Percentiles rank a stretch among this genome's conserved stretches.
phyloP scores from a whole-genome alignment of 345 rosid species.

The Mercurialis annua region DNA sequence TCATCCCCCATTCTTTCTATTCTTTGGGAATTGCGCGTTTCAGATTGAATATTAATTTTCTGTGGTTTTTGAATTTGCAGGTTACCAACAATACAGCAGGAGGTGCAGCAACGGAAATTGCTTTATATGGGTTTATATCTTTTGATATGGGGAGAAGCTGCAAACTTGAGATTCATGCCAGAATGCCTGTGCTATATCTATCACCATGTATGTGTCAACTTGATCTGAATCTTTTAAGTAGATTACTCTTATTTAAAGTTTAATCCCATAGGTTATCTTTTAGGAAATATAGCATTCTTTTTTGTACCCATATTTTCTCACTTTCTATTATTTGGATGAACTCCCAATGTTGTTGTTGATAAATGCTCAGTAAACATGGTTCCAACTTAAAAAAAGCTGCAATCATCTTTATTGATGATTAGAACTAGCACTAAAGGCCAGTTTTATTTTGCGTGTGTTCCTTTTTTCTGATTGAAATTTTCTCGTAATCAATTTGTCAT shows the following conservation, averaged over 20 bases:
- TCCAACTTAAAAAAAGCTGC: not conserved
- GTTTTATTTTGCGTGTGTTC: not conserved
- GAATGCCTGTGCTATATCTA: slow-evolving; percentile 98
- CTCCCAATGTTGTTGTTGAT: not conserved
- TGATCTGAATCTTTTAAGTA: not conserved
- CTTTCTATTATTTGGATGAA: not conserved
- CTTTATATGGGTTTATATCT: slow-evolving; percentile 95
- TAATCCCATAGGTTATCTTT: not conserved
- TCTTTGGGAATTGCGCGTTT: not conserved
- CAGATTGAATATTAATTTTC: not conserved
- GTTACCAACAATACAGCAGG: slow-evolving; percentile 99
- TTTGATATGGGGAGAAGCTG: slow-evolving; percentile 99
- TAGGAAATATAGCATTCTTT: not conserved
- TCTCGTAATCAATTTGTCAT: not conserved
- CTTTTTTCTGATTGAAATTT: not conserved
- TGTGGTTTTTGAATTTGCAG: slow-evolving; percentile 39
- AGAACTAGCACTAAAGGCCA: not conserved
- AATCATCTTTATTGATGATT: not conserved
- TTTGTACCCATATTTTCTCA: not conserved
- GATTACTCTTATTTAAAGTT: not conserved
- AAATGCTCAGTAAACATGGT: slow-evolving; percentile 7
- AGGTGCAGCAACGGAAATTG: slow-evolving; percentile 95
- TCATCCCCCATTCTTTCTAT: not conserved
- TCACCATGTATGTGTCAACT: slow-evolving; percentile 76
- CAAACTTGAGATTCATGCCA: slow-evolving; percentile 98